Percentiles rank a stretch among this genome's conserved stretches.
phyloP scores from a whole-genome alignment of 306 rosid species.

The Rosa multiflora region DNA sequence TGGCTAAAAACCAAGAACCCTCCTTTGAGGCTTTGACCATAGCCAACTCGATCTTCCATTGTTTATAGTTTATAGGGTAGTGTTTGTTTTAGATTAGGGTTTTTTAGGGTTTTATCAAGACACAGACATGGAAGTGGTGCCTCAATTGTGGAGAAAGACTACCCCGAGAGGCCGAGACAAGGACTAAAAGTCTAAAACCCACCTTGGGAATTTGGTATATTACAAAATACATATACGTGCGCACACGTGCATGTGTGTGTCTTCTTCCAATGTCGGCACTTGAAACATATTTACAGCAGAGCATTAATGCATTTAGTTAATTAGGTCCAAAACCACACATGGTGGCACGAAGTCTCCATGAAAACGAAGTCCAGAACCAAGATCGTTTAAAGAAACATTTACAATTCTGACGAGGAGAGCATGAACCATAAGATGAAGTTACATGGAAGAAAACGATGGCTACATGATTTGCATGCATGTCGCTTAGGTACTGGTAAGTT shows the following conservation, averaged over 20 bases:
- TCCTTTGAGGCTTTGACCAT: slow-evolving; percentile 6
- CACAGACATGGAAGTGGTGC: slow-evolving; percentile 3
- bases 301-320: not conserved
- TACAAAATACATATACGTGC: not conserved
- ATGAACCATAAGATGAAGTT: slow-evolving; percentile 12
- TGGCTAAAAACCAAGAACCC: not conserved
- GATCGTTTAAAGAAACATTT: not conserved
- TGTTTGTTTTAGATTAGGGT: not conserved
- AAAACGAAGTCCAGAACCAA: not conserved
- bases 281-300: not conserved
- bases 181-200: slow-evolving; percentile 11
- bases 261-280: not conserved
- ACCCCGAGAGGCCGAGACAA: too few species aligned
- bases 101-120: not conserved
- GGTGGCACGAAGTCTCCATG: slow-evolving; percentile 15
- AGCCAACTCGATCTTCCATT: slow-evolving; percentile 15
- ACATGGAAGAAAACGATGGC: slow-evolving; percentile 7
- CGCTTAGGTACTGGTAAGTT: not conserved
- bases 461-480: not conserved
- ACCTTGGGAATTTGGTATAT: not conserved
- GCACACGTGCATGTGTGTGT: not conserved
- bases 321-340: not conserved
- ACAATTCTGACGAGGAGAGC: slow-evolving; percentile 8
- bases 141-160: slow-evolving; percentile 5
- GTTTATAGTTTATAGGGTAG: not conserved